phyloP scores from a whole-genome alignment of 129 eudicot species.

The Arctium lappa region DNA sequence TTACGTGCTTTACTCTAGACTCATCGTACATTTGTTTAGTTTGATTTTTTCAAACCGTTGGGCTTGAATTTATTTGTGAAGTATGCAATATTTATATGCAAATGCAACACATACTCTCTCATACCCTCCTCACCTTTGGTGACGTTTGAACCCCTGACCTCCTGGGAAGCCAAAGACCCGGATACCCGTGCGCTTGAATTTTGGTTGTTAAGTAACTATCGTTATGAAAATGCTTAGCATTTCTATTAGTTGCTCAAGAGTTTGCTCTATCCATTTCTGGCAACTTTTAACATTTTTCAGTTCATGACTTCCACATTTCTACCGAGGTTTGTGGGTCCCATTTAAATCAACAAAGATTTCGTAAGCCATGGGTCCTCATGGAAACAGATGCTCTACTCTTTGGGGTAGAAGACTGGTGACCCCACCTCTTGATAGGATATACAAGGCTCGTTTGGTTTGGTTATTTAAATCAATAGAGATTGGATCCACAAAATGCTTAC shows the following conservation, averaged over 20 bases:
- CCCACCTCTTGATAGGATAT: too few relatives aligned
- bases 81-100: too few relatives aligned
- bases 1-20: too few relatives aligned
- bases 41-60: not conserved
- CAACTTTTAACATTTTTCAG: not conserved
- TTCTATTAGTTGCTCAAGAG: not conserved
- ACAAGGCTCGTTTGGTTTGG: too few relatives aligned
- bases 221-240: not conserved
- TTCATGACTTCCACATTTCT: not conserved
- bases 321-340: not conserved
- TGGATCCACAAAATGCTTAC: too few relatives aligned
- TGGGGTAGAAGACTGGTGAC: too few relatives aligned
- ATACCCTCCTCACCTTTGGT: not conserved
- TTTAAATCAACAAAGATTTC: not conserved
- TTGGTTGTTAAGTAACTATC: too few relatives aligned
- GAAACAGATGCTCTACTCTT: not conserved
- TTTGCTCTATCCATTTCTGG: not conserved
- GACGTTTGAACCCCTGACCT: not conserved
- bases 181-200: not conserved
- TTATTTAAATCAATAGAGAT: too few relatives aligned
- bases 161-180: not conserved
- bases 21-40: not conserved
- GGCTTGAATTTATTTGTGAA: not conserved
- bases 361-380: not conserved
- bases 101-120: not conserved